Conservation (phyloP, 495 filamentous ascomycete species). For the Aspergillus bridgeri region DNA sequence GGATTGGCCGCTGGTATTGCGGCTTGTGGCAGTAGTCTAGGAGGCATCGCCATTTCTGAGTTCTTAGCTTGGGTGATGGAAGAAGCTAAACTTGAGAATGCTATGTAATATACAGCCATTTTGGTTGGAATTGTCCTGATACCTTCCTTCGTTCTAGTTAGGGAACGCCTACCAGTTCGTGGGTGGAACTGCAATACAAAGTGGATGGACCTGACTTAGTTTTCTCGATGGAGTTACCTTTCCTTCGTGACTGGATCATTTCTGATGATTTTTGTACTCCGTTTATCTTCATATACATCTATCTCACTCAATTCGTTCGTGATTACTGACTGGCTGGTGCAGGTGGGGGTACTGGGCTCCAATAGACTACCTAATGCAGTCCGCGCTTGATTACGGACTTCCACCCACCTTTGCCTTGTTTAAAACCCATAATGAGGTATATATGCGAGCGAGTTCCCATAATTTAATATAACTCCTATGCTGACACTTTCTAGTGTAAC, state of each 20-base stretch:
- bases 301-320: neutral
- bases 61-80: conserved; percentile 21
- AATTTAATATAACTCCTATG: neutral
- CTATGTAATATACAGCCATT: conserved; percentile 28
- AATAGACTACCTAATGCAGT: conserved; percentile 26
- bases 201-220: conserved; percentile 29
- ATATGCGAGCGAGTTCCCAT: neutral
- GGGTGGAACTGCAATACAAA: conserved; percentile 22
- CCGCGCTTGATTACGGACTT: conserved; percentile 21
- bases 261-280: conserved; percentile 19
- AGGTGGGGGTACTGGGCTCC: conserved; percentile 34
- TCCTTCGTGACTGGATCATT: conserved; percentile 29
- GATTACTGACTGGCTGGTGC: neutral
- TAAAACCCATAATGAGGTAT: conserved; percentile 32
- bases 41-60: conserved; percentile 36
- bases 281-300: neutral
- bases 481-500: conserved; percentile 2
- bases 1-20: conserved; percentile 30
- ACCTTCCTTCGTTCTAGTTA: conserved; percentile 19
- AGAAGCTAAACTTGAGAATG: conserved; percentile 21
- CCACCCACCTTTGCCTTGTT: conserved; percentile 23
- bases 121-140: conserved; percentile 28
- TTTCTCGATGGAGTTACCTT: conserved; percentile 26
- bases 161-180: conserved; percentile 23
- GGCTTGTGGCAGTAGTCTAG: conserved; percentile 27